Conservation (phyloP, 1,284 basidiomycete species). For the Waitea zeae region DNA sequence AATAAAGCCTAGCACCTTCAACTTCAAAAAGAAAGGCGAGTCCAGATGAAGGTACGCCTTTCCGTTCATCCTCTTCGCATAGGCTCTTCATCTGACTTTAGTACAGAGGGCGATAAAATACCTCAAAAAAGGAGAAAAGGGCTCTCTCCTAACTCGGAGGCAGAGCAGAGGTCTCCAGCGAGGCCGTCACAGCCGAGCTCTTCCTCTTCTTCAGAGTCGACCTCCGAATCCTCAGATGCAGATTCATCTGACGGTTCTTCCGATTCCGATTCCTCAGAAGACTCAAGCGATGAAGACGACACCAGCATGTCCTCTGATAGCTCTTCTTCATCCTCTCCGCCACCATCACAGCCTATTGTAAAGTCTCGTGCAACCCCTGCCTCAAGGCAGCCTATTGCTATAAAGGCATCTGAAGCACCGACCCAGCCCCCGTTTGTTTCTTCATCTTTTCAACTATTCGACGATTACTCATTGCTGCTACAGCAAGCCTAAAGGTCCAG, state of each 20-base stretch:
- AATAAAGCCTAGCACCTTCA: not conserved
- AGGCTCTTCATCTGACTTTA: not conserved
- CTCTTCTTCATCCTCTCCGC: conserved; percentile 9
- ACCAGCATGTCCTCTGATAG: conserved; percentile 8
- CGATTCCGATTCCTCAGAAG: conserved; percentile 5
- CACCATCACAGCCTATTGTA: conserved; percentile 1
- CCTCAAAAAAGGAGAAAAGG: no score
- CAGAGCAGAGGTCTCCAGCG: no score
- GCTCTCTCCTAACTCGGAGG: no score
- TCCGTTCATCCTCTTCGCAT: not conserved
- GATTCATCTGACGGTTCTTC: conserved; percentile 4
- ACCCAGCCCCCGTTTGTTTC: no score
- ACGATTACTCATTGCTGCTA: no score
- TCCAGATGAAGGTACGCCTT: not conserved
- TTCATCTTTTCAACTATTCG: no score
- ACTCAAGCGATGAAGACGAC: conserved; percentile 12
- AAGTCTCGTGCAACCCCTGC: no score
- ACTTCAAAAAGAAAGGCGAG: not conserved
- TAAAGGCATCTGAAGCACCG: no score
- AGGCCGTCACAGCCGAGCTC: no score
- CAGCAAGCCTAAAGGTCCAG: conserved; percentile 8
- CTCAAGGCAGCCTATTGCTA: no score
- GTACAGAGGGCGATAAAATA: no score
- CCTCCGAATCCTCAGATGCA: conserved; percentile 4
- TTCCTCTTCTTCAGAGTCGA: not conserved